Evolutionary conservation across 306 rosid species (phyloP), one percentile per base, ranked within the genome.

Genomic region (Inga laurina): DNA sequence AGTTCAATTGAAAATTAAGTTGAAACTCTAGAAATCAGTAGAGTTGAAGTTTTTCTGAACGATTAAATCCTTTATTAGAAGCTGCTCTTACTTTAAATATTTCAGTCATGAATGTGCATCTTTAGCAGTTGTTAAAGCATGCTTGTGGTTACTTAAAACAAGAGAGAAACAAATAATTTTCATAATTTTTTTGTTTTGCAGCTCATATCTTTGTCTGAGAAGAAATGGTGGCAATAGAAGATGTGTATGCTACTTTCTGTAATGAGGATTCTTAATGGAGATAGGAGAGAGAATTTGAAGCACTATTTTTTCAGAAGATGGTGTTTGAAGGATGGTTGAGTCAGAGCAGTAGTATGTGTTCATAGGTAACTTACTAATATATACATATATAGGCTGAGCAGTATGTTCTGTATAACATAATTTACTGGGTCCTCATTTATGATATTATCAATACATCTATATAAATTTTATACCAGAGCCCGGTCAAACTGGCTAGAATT

Each of bases 201-300:
- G 98, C 93, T 94, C 10, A 85, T 92, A 86, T 94, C 97, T 48
- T 82, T 92, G 84, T 92, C 92, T 12, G 97, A 89, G 92, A 91
- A 91, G 90, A 94, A 88, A 83, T 86, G 91, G 94, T 85, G 91
- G 91, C 79, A 76, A 81, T 86, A 81, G 82, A 74, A 37, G 41
- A 37, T 62, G 19, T 70, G 30, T 30, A 27, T 57, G 46, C 18
- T 16, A 52, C n/a, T 52, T 15, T 16, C 57, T 52, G 57, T 52
- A 2, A 52, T 57, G 27, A 71, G 62, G 62, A 54, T 7, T 54
- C 62, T 19, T 54, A 8, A 6, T 54, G 62, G 62, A 54, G 62
- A 19, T 19, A 54, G 12, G 65, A n/a, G 6, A 1, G 14, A 57
- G 65, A n/a, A 57, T 57, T 57, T 57, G 65, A 57, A 57, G 81